Conservation (phyloP, 768 basidiomycete species). For the Kwoniella dendrophila region DNA sequence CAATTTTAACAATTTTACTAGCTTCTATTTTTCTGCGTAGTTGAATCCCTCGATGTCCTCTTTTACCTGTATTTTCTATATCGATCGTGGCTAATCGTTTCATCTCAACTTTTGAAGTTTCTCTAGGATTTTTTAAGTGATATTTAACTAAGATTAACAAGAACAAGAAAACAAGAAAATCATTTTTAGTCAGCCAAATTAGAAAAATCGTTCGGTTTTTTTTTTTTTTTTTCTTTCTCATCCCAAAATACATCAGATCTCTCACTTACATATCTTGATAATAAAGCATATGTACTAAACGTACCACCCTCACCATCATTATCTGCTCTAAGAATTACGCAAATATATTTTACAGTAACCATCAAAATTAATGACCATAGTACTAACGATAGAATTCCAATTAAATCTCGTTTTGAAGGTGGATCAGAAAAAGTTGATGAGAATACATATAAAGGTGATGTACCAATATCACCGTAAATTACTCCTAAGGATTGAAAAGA, state of each 20-base stretch:
- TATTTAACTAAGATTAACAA: constrained; percentile 1
- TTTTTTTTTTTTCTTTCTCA: too few relatives aligned
- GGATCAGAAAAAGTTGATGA: constrained; percentile 3
- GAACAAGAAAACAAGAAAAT: too few relatives aligned
- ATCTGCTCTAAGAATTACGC: neutral
- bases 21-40: constrained; percentile 2
- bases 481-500: constrained; percentile 6
- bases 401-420: neutral
- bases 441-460: constrained; percentile 3
- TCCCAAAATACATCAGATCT: neutral
- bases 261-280: neutral
- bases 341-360: constrained; percentile 3
- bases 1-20: neutral
- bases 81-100: neutral
- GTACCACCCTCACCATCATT: constrained; percentile 11
- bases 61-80: neutral
- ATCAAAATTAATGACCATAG: constrained; percentile 3
- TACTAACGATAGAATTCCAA: neutral
- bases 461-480: constrained; percentile 5
- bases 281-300: constrained; percentile 2
- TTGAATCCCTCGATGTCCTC: too few relatives aligned
- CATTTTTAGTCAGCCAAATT: too few relatives aligned
- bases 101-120: neutral
- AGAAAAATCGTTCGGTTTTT: neutral
- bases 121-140: constrained; percentile 7